These are phyloP conservation scores for Dendrocalamus latiflorus DNA, from an alignment of 202 grass and related monocot genomes.

Conservation along the genomic window DNA sequence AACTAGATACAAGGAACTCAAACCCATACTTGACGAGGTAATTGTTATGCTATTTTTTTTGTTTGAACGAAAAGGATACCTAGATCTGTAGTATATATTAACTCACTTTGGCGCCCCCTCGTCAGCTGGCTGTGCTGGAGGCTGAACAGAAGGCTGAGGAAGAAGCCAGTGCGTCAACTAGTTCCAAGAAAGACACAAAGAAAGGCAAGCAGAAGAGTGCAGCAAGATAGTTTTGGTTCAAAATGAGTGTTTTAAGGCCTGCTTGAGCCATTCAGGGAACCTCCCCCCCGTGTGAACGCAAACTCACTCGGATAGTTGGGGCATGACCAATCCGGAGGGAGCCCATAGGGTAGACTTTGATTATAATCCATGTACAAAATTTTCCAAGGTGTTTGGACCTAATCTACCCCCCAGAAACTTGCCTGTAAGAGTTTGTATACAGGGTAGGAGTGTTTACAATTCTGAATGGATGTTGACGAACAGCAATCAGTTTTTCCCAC, in stretches of 20 bases:
- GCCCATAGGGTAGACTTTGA: neutral
- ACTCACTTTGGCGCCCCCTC: neutral
- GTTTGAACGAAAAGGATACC: neutral
- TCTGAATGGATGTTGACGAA: neutral
- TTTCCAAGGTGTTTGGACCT: neutral
- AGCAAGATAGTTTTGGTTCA: conserved; percentile 34
- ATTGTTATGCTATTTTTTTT: neutral
- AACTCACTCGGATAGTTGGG: neutral
- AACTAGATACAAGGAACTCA: conserved; percentile 82
- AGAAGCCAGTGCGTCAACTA: conserved; percentile 57
- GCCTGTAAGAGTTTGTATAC: neutral
- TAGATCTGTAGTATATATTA: neutral
- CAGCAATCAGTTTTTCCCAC: neutral
- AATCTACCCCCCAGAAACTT: neutral
- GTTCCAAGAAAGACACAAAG: conserved; percentile 56
- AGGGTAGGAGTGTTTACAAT: neutral
- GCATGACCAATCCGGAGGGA: too few relatives aligned
- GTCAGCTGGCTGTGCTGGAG: conserved; percentile 83
- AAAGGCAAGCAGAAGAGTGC: conserved; percentile 63
- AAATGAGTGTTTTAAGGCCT: neutral
- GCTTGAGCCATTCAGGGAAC: neutral
- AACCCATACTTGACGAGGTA: conserved; percentile 97
- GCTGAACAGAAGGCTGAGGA: conserved; percentile 90
- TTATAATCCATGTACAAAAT: neutral
- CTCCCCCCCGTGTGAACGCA: neutral